Evolutionary conservation across 805 yeast species (phyloP).

Genomic region (Saturnispora zaruensis): DNA sequence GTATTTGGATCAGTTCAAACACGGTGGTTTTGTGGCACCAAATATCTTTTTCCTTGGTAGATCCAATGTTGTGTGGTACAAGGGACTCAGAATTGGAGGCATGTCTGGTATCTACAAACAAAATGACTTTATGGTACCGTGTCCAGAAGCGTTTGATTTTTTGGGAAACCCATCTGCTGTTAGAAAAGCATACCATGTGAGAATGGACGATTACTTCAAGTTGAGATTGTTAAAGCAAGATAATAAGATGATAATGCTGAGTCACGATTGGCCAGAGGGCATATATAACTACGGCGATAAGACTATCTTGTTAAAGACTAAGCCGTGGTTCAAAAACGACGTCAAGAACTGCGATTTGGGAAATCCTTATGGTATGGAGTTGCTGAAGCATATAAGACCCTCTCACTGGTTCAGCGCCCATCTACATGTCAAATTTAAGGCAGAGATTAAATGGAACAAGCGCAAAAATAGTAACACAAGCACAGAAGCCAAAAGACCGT

Average conservation of each 20-base stretch:
- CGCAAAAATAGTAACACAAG: neutral
- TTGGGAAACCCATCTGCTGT: constrained; percentile 38
- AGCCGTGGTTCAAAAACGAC: constrained; percentile 64
- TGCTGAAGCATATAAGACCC: constrained; percentile 53
- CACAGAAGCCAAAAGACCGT: neutral
- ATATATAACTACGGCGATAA: constrained; percentile 58
- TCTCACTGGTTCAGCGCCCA: constrained; percentile 83
- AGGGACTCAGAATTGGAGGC: constrained; percentile 73
- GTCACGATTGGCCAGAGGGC: constrained; percentile 95
- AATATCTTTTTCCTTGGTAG: constrained; percentile 80
- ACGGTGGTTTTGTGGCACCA: constrained; percentile 93
- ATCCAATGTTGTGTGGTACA: constrained; percentile 62
- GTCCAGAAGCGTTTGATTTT: constrained; percentile 28
- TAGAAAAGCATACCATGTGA: constrained; percentile 64
- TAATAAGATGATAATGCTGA: constrained; percentile 46
- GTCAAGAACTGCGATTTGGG: constrained; percentile 56
- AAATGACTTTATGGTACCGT: constrained; percentile 36
- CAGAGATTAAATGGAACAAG: constrained; percentile 24
- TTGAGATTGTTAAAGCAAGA: constrained; percentile 33
- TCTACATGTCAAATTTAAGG: constrained; percentile 67
- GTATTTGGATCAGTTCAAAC: constrained; percentile 59
- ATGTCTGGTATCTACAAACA: constrained; percentile 74
- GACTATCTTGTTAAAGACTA: constrained; percentile 39
- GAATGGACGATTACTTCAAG: constrained; percentile 54
- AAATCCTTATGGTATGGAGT: constrained; percentile 51